A percentile compares a stretch with the other conserved stretches of the same genome.
Conservation (phyloP, 2,329 filamentous ascomycete genomes). For the Aspergillus ochraceus region DNA sequence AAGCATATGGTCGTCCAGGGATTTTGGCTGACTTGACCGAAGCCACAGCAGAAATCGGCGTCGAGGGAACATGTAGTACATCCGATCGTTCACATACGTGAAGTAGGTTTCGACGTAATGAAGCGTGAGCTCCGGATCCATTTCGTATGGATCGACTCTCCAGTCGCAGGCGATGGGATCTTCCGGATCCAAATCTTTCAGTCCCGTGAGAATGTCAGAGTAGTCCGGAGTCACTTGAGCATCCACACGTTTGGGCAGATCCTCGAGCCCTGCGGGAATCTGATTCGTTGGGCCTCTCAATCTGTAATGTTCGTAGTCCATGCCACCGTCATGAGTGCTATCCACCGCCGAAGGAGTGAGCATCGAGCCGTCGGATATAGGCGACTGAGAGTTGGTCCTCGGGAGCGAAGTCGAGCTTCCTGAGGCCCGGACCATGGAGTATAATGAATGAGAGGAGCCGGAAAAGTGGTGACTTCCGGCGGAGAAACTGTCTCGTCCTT, state of each 20-base stretch:
- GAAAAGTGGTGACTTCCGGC: conserved; percentile 17
- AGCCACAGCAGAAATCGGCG: conserved; percentile 57
- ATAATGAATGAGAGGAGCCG: conserved; percentile 26
- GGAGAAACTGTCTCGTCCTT: conserved; percentile 22
- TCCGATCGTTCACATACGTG: conserved; percentile 54
- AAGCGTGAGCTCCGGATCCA: conserved; percentile 50
- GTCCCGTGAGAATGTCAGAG: conserved; percentile 32
- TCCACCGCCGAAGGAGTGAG: conserved; percentile 29
- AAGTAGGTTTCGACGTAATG: conserved; percentile 60
- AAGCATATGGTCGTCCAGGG: conserved; percentile 58
- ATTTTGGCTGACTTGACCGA: conserved; percentile 49
- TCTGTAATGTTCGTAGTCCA: conserved; percentile 28
- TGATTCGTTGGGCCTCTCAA: conserved; percentile 20
- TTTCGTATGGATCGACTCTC: conserved; percentile 56
- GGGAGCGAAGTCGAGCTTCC: conserved; percentile 32
- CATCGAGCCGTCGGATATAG: conserved; percentile 29
- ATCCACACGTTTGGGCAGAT: conserved; percentile 9
- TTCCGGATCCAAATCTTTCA: conserved; percentile 28
- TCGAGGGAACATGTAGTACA: conserved; percentile 58
- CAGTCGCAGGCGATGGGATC: conserved; percentile 40
- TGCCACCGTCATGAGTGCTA: conserved; percentile 22
- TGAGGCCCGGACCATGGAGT: conserved; percentile 31
- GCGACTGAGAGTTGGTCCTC: conserved; percentile 31
- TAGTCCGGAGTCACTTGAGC: conserved; percentile 25
- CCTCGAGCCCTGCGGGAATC: conserved; percentile 17